Base-by-base conservation (phyloP, 2,329 filamentous ascomycete species). In the Aspergillus fijiensis region DNA sequence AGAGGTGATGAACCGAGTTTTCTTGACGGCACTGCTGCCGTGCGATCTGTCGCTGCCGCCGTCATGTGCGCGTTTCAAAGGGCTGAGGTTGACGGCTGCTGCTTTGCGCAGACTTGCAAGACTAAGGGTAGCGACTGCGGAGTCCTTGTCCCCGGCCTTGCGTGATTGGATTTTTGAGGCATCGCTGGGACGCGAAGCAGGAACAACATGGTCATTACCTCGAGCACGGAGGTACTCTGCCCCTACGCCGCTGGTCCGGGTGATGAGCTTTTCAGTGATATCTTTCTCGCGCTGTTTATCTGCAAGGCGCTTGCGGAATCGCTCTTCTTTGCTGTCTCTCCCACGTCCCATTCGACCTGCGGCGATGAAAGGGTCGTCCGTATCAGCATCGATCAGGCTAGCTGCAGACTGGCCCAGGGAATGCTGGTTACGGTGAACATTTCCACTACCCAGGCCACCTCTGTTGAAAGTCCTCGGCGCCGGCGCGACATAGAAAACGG, bases 1-100 rank as follows among this genome's bases (percentile, higher is more conserved):
- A 48, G 87, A 86, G 27, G 90, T 91, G 47, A 92, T 84, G 70
- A 93, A 92, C n/a, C 89, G 82, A 55, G 89, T 92, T 81, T 91
- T 91, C 77, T 91, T 70, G 70, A 81, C 65, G 62, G 72, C 74
- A 60, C 71, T 70, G 60, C 71, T 71, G 27, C 69, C 69, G 55
- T 72, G 70, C 16, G 69, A 70, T 49, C 63, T 72, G 65, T 70
- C 69, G 21, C 63, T 72, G 65, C 70, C 69, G 23, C 65, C 70
- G 65, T 76, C 73, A 63, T 75, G 69, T 12, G 69, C 69, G 27
- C 76, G 72, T 60, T 78, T 79, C 65, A 74, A 70, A 4, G 77
- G 77, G 19, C 76, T 75, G 31, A 80, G 65, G 19, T 75, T 72
- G 31, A 80, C 74, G 49, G 72, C 68, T 25, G 74, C 72, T 7